These are phyloP conservation scores for Dothistroma septosporum DNA, from an alignment of 2,329 filamentous ascomycete genomes.

Conservation along the genomic window DNA sequence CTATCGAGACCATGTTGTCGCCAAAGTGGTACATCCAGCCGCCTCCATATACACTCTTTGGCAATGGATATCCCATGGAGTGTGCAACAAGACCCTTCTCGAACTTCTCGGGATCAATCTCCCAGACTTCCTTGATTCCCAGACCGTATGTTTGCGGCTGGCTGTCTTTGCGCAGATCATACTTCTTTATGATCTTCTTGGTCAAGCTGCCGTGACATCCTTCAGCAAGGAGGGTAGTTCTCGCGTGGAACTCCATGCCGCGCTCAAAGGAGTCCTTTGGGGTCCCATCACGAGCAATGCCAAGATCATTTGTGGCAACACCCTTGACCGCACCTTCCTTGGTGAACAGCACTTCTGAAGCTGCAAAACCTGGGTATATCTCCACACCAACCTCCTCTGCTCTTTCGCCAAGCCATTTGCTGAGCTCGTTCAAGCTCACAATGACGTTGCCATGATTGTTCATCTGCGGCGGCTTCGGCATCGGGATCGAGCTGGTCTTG, in stretches of 20 bases:
- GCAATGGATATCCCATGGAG: conserved; percentile 87
- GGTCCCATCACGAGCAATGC: conserved; percentile 74
- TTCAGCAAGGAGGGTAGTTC: conserved; percentile 86
- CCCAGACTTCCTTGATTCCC: conserved; percentile 96
- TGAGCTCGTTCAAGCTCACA: conserved; percentile 88
- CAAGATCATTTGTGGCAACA: conserved; percentile 93
- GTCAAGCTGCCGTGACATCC: conserved; percentile 93
- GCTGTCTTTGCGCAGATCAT: conserved; percentile 80
- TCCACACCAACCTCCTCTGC: conserved; percentile 97
- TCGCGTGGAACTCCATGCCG: conserved; percentile 96
- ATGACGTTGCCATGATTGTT: conserved; percentile 98
- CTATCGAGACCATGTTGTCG: conserved; percentile 89
- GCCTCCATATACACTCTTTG: conserved; percentile 86
- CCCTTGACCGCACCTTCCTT: conserved; percentile 84
- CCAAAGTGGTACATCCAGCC: conserved; percentile 99
- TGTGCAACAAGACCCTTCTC: conserved; percentile 79
- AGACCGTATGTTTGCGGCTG: conserved; percentile 94
- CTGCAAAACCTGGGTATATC: conserved; percentile 92
- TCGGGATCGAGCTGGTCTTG: conserved; percentile 68
- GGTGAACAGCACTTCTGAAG: conserved; percentile 84
- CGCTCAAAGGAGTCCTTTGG: conserved; percentile 89
- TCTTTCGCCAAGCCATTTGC: conserved; percentile 90
- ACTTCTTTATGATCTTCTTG: conserved; percentile 93
- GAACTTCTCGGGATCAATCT: conserved; percentile 89
- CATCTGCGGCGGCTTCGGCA: conserved; percentile 94